A percentile compares a stretch with the other conserved stretches of the same genome.
These are phyloP conservation scores for Hyaloscypha variabilis DNA, from an alignment of 495 filamentous ascomycete genomes.

Conservation along the genomic window DNA sequence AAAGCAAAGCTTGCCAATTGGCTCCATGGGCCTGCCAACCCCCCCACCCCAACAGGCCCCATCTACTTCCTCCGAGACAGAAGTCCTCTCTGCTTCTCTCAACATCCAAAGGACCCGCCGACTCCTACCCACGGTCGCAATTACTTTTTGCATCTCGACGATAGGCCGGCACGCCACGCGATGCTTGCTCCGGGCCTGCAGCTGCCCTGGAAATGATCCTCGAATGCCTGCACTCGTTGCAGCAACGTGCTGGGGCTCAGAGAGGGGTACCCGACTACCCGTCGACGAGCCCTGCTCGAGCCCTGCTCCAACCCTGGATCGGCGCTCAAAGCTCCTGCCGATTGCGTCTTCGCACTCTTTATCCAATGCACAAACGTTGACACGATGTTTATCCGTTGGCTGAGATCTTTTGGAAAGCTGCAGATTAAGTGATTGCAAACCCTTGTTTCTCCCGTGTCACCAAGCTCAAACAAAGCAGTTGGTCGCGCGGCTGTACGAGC, in stretches of 20 bases:
- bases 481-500: not conserved
- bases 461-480: not conserved
- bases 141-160: not conserved
- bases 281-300: not conserved
- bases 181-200: not conserved
- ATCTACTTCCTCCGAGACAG: no score
- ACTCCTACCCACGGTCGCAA: not conserved
- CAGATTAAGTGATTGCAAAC: not conserved
- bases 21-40: no score
- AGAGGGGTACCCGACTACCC: no score
- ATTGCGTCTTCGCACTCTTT: not conserved
- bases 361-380: not conserved
- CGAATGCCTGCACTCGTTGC: not conserved
- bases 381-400: constrained; percentile 14
- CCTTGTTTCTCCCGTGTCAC: not conserved
- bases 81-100: no score
- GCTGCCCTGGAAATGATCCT: not conserved
- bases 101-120: no score
- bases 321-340: not conserved
- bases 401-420: not conserved
- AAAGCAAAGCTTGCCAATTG: no score
- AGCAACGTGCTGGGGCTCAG: not conserved
- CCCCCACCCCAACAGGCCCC: no score
- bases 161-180: not conserved
- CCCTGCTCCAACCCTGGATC: not conserved